Conservation (phyloP, 306 rosid species). For the Carpinus fangiana region DNA sequence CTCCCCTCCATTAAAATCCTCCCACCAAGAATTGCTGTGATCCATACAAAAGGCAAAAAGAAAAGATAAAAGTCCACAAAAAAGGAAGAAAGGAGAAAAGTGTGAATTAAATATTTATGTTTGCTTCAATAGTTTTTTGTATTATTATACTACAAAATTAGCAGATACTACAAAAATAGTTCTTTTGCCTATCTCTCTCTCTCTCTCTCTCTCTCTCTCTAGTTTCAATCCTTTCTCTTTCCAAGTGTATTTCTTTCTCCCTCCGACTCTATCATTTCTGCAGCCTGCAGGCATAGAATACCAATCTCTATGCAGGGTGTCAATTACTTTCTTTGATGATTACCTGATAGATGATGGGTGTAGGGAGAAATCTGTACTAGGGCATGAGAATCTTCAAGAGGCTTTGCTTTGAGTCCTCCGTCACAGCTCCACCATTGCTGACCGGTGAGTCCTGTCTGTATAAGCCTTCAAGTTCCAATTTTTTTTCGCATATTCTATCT, state of each 20-base stretch:
- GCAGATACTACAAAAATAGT: conserved; percentile 4
- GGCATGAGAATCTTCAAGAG: conserved; percentile 70
- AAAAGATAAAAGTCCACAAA: background rate
- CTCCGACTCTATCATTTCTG: conserved; percentile 10
- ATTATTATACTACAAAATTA: conserved; percentile 8
- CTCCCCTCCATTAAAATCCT: conserved; percentile 39
- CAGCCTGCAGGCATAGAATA: conserved; percentile 1
- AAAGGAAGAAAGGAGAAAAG: conserved; percentile 33
- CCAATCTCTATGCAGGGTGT: conserved; percentile 30
- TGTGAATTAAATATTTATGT: background rate
- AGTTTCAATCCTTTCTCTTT: background rate
- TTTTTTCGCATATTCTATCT: conserved; percentile 26
- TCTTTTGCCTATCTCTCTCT: background rate
- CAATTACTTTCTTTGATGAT: conserved; percentile 27
- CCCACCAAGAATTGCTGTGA: conserved; percentile 42
- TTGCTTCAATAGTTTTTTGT: conserved; percentile 9
- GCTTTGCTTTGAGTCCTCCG: conserved; percentile 44
- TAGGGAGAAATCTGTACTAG: conserved; percentile 50
- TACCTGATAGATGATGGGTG: conserved; percentile 46
- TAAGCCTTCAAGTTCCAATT: conserved; percentile 7
- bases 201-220: conserved; percentile 5
- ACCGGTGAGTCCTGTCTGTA: conserved; percentile 57
- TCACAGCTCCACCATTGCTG: conserved; percentile 63
- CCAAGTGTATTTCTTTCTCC: conserved; percentile 18
- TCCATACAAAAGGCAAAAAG: conserved; percentile 13